Base-by-base conservation (phyloP, 2,329 filamentous ascomycete genomes). In the Nakataea oryzae region DNA sequence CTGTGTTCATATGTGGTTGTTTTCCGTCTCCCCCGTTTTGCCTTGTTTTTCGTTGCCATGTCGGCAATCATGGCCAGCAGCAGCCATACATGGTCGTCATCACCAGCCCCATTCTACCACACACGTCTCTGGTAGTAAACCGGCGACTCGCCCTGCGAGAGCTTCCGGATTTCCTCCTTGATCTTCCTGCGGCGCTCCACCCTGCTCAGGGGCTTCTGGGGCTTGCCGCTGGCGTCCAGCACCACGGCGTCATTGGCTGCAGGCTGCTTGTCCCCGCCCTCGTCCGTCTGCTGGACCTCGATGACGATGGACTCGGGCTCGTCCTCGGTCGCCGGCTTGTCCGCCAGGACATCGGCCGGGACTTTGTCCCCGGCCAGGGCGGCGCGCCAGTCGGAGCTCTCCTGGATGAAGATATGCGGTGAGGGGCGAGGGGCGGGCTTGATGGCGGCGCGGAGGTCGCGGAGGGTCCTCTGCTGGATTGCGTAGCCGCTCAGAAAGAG, bases 401-500 rank as follows among this genome's bases (percentile, higher is more conserved):
- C 12, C 27, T n/a, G 58, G 1, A 83, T 71, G 69, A 80, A 79
- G 57, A 79, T 74, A 63, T 79, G 77, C 7, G 80, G 79, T 1
- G 76, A 76, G 7, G 79, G 76, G 11, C 70, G 75, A 70, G 78
- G 73, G 65, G 79, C 81, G 67, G 81, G 82, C 34, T 61, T 64
- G 69, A 96, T 87, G 24, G 89, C 89, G 62, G 81, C 78, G 69
- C 93, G 89, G 34, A 97, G 81, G 68, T 88, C 87, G 65, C 83
- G 84, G 5, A 96, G 84, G 0, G 91, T 95, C 68, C 91, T 86
- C 74, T 97, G 93, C 70, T 97, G 93, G 61, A 96, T 82, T 3
- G 87, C 83, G 73, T 96, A 96, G 69, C 93, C 93, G 60, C 90
- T 91, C 34, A 96, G 80, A 73, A 97, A 97, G 29, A 97, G 85